Base-by-base conservation (phyloP, 2,329 filamentous ascomycete species). In the Fusarium sp. region DNA sequence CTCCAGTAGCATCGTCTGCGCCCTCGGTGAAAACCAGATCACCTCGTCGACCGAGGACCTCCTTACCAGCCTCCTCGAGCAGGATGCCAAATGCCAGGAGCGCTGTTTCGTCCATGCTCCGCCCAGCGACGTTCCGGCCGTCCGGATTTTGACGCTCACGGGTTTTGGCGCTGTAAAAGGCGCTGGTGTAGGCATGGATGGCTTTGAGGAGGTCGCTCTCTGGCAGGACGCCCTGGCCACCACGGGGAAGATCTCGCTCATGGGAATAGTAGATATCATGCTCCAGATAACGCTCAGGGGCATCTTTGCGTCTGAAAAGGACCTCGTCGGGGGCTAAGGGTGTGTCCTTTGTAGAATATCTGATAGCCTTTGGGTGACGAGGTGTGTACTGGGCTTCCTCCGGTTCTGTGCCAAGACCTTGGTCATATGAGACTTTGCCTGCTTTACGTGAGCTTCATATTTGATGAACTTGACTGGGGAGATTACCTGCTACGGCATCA, bases 61-160 rank as follows among this genome's bases (percentile, higher is more conserved):
- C 87, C 40, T 84, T 83, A 17, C 87, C 84, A 4, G 88, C 86
- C 78, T 95, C 92, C 79, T 95, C 92, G 42, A 94, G 80, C 58
- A 95, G 78, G 49, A 95, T 88, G 2, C 92, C 92, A 73, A 95
- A 84, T 1, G 92, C 91, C 55, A 95, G 80, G 60, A 95, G 82
- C 6, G 92, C 92, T 15, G 91, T 93, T 80, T 93, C 92, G 75
- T 95, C 91, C 87, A 95, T 88, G 77, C 88, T 92, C 67, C 84
- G 77, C 75, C 87, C 84, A 62, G 87, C 83, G 38, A 85, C 72
- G 53, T 76, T 77, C 31, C 75, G 69, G 9, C 67, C 58, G 33
- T 65, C 70, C n/a, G 71, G 63, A 28, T 47, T 19, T 36, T 65
- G 47, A 53, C 62, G 53, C 52, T 67, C 62, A 62, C 76, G 70